Evolutionary conservation across 257 asterid species (phyloP).

Genomic region (Mitragyna speciosa): DNA sequence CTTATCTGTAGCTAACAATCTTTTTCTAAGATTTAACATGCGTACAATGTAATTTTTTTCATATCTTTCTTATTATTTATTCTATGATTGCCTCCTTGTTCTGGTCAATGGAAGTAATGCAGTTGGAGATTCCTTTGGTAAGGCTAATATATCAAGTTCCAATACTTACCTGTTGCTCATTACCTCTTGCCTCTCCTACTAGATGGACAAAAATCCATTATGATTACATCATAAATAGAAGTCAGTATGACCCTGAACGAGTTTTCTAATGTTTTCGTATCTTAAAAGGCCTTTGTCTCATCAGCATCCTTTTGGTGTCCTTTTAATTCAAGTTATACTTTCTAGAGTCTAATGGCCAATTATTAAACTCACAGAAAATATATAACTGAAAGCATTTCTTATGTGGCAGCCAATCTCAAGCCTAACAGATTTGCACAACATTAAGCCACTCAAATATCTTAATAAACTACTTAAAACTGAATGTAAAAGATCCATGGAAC

Average conservation of each 20-base stretch:
- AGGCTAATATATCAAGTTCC: neutral
- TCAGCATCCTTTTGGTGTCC: neutral
- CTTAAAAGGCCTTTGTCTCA: neutral
- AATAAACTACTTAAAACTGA: neutral
- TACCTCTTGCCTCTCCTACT: constrained; percentile 1
- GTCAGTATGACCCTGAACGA: neutral
- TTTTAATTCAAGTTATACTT: neutral
- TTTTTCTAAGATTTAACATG: neutral
- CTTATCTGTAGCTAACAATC: neutral
- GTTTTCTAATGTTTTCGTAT: neutral
- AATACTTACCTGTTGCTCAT: neutral
- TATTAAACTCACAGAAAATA: neutral
- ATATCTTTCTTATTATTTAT: neutral
- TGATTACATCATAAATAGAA: neutral
- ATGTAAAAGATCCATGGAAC: neutral
- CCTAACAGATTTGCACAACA: neutral
- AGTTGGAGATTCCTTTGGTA: neutral
- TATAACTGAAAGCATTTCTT: neutral
- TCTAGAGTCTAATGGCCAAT: neutral
- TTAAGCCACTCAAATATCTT: neutral
- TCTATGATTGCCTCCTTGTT: neutral
- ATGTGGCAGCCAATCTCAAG: neutral
- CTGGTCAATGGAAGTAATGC: too few relatives aligned
- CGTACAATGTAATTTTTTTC: neutral
- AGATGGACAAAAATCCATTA: neutral